Evolutionary conservation across 805 yeast genomes (phyloP).

Genomic region (Candida patagonica): DNA sequence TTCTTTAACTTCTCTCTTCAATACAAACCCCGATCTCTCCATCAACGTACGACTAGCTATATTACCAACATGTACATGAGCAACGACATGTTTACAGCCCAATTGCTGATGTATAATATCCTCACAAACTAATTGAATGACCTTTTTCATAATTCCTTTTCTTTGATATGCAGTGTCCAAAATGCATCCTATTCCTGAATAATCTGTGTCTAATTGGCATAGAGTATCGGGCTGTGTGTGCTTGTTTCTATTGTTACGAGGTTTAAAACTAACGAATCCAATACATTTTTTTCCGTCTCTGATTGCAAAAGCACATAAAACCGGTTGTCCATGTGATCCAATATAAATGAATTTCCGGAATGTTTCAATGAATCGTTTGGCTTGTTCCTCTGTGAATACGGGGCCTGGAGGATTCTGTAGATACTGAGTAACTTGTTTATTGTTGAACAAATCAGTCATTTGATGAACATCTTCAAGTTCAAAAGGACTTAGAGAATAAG

Average conservation of each 20-base stretch:
- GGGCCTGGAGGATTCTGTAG: conserved; percentile 11
- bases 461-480: neutral
- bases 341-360: neutral
- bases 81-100: conserved; percentile 8
- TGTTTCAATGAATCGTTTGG: conserved; percentile 5
- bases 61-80: conserved; percentile 11
- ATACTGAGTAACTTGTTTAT: conserved; percentile 9
- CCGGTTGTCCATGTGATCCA: neutral
- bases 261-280: conserved; percentile 9
- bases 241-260: too few relatives aligned
- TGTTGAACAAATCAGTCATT: neutral
- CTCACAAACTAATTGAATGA: conserved; percentile 7
- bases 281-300: conserved; percentile 10
- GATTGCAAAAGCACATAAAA: conserved; percentile 8
- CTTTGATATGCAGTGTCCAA: conserved; percentile 13
- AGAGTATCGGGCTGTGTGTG: too few relatives aligned
- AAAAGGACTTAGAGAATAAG: neutral
- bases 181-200: conserved; percentile 18
- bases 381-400: conserved; percentile 12
- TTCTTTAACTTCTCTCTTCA: conserved; percentile 6
- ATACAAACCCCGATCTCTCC: conserved; percentile 15
- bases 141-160: conserved; percentile 13
- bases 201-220: too few relatives aligned
- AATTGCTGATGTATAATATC: conserved; percentile 6
- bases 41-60: conserved; percentile 12